phyloP scores from a whole-genome alignment of 2,329 filamentous ascomycete species.

The Aspergillus alliaceus region DNA sequence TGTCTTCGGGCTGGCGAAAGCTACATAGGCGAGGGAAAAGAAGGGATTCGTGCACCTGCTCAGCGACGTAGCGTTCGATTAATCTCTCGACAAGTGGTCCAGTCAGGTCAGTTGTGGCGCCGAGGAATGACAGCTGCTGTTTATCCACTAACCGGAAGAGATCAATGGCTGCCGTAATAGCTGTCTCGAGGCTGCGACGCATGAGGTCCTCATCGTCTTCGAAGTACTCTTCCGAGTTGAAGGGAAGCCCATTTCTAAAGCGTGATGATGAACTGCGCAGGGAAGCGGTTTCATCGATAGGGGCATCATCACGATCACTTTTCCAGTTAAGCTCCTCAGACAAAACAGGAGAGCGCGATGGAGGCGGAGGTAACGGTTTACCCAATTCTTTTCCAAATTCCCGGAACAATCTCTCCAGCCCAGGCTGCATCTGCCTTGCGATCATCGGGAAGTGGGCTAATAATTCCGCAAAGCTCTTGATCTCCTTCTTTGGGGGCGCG shows the following conservation, averaged over 20 bases:
- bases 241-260: constrained; percentile 43
- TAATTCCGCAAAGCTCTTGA: constrained; percentile 86
- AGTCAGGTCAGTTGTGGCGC: constrained; percentile 89
- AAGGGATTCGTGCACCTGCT: constrained; percentile 82
- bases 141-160: constrained; percentile 95
- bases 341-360: constrained; percentile 52
- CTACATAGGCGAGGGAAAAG: constrained; percentile 80
- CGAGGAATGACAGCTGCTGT: constrained; percentile 86
- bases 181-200: constrained; percentile 83
- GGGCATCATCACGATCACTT: constrained; percentile 31
- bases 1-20: constrained; percentile 77
- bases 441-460: constrained; percentile 93
- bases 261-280: constrained; percentile 36
- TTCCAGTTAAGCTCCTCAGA: constrained; percentile 55
- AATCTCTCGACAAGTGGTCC: constrained; percentile 88
- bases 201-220: constrained; percentile 92
- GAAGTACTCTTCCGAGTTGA: constrained; percentile 67
- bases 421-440: constrained; percentile 90
- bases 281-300: constrained; percentile 40
- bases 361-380: constrained; percentile 76
- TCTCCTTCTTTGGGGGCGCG: constrained; percentile 72
- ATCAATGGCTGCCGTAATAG: constrained; percentile 90
- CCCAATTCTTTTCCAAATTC: constrained; percentile 87
- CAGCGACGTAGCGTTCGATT: constrained; percentile 91
- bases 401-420: constrained; percentile 82